A percentile compares a stretch with the other conserved stretches of the same genome.
Conservation (phyloP, 169 alveolate genomes). For the Prorocentrum cordatum region DNA sequence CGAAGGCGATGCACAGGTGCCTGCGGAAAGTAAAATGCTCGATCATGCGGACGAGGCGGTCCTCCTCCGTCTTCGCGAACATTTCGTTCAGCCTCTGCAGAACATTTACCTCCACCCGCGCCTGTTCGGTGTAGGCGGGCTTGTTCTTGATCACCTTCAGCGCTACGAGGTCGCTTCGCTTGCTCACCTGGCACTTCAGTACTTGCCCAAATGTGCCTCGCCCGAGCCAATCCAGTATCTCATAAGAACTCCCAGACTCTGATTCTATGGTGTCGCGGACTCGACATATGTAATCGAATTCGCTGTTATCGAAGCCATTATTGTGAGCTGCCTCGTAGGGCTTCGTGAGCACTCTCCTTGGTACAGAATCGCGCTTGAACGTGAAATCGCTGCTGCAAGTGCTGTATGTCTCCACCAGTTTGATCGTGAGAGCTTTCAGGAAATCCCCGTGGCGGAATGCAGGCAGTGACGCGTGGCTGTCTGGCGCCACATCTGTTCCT, state of each 20-base stretch:
- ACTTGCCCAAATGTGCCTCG: slow-evolving; percentile 76
- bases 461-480: too few species aligned
- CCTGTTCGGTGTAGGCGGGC: slow-evolving; percentile 70
- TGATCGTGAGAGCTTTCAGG: too few species aligned
- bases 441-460: too few species aligned
- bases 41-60: slow-evolving; percentile 48
- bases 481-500: too few species aligned
- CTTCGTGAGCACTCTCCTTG: too few species aligned
- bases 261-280: too few species aligned
- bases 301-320: too few species aligned
- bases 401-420: too few species aligned
- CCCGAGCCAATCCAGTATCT: slow-evolving; percentile 71
- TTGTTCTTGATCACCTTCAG: slow-evolving; percentile 72
- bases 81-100: slow-evolving; percentile 25
- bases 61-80: not conserved
- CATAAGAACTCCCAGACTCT: slow-evolving; percentile 47
- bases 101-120: slow-evolving; percentile 68
- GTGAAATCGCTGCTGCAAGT: too few species aligned
- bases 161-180: not conserved
- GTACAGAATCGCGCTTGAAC: too few species aligned
- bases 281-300: too few species aligned
- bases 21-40: slow-evolving; percentile 68
- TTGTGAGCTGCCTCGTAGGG: too few species aligned
- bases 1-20: slow-evolving; percentile 75
- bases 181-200: slow-evolving; percentile 7